phyloP scores from a whole-genome alignment of 169 alveolate species.

The Fabrea salina region DNA sequence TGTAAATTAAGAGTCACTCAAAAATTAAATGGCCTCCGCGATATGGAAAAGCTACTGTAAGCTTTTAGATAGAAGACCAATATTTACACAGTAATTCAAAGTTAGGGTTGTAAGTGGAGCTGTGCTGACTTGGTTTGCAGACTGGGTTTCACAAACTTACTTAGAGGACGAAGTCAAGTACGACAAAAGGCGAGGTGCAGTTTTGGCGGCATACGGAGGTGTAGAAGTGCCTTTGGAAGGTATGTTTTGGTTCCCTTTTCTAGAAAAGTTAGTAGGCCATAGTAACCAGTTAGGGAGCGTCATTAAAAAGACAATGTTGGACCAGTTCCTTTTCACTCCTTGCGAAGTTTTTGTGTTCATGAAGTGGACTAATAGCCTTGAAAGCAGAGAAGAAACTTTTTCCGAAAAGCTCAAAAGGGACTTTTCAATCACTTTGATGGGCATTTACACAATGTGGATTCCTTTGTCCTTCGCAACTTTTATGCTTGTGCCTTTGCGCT shows the following conservation, averaged over 20 bases:
- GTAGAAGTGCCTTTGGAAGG: background rate
- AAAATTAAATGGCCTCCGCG: background rate
- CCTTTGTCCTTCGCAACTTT: background rate
- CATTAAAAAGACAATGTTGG: background rate
- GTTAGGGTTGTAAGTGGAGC: background rate
- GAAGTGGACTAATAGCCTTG: background rate
- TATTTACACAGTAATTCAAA: background rate
- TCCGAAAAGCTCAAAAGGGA: background rate
- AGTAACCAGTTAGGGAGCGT: too few species aligned
- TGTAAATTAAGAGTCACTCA: too few species aligned
- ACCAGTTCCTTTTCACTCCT: background rate
- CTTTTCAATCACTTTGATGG: background rate
- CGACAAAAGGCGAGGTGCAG: background rate
- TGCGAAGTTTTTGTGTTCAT: background rate
- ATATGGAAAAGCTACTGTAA: background rate
- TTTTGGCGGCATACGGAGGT: background rate
- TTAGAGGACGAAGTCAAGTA: background rate
- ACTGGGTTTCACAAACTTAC: background rate
- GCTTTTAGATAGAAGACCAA: background rate
- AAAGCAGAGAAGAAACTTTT: background rate
- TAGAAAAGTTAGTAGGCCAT: background rate
- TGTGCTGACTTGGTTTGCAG: background rate
- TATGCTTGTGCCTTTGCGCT: background rate
- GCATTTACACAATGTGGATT: background rate
- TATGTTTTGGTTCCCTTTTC: background rate